Evolutionary conservation across 2,329 filamentous ascomycete genomes (phyloP).

Genomic region (Epichloe gansuensis): DNA sequence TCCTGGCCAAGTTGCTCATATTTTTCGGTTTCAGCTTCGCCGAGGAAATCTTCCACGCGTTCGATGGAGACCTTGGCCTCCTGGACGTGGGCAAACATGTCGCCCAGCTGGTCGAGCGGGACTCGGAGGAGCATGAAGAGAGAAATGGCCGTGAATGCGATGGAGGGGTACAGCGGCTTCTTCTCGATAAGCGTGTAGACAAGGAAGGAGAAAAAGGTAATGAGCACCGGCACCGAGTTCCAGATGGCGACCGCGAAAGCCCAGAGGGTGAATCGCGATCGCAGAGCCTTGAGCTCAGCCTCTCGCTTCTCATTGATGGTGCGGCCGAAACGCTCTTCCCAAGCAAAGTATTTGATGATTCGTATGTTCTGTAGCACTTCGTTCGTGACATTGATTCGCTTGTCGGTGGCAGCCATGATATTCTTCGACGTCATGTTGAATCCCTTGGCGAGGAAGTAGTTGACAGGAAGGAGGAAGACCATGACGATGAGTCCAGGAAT

Average conservation of each 20-base stretch:
- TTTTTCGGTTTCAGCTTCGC: constrained; percentile 91
- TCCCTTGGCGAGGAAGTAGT: constrained; percentile 73
- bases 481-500: constrained; percentile 89
- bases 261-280: constrained; percentile 81
- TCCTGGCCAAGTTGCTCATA: constrained; percentile 69
- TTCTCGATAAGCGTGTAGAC: constrained; percentile 83
- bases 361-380: constrained; percentile 94
- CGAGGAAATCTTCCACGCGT: constrained; percentile 87
- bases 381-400: constrained; percentile 90
- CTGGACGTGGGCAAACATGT: constrained; percentile 97
- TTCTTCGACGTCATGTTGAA: constrained; percentile 80
- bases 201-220: constrained; percentile 92
- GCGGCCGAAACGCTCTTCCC: constrained; percentile 82
- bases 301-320: constrained; percentile 81
- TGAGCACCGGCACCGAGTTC: constrained; percentile 90
- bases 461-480: constrained; percentile 76
- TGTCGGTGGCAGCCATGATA: constrained; percentile 88
- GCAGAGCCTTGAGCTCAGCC: constrained; percentile 64
- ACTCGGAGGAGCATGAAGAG: constrained; percentile 90
- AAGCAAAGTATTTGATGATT: constrained; percentile 99
- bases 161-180: constrained; percentile 78
- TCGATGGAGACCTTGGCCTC: constrained; percentile 95
- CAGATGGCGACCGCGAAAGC: constrained; percentile 83
- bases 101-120: constrained; percentile 86
- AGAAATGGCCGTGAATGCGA: constrained; percentile 92